Conservation (phyloP, 306 rosid genomes). For the Pterocarpus santalinus region DNA sequence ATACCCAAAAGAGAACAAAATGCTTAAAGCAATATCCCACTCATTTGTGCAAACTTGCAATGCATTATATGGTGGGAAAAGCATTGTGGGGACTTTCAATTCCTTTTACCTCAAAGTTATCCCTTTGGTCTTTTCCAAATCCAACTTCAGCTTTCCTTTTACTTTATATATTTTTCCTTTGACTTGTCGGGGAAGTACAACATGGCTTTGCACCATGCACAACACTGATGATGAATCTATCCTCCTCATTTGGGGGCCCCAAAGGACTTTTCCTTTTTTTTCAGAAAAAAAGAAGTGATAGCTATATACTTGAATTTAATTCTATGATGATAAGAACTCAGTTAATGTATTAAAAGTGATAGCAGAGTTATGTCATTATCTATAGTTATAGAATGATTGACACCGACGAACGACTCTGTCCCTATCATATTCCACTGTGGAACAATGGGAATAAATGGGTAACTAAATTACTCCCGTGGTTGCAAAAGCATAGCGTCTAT, state of each 20-base stretch:
- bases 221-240: conserved; percentile 13
- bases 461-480: neutral
- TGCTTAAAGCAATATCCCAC: conserved; percentile 2
- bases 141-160: conserved; percentile 24
- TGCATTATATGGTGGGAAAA: conserved; percentile 53
- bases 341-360: conserved; percentile 10
- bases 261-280: conserved; percentile 16
- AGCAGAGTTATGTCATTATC: conserved; percentile 38
- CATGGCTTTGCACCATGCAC: conserved; percentile 36
- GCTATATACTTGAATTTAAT: conserved; percentile 5
- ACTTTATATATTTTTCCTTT: neutral
- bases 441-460: conserved; percentile 30
- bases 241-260: conserved; percentile 39
- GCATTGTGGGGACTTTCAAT: conserved; percentile 61
- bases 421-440: conserved; percentile 34
- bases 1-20: conserved; percentile 29
- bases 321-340: neutral
- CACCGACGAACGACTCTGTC: conserved; percentile 41
- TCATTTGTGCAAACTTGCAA: neutral
- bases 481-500: conserved; percentile 24
- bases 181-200: conserved; percentile 49
- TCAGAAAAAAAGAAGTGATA: neutral
- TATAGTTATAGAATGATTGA: conserved; percentile 31
- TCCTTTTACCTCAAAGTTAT: conserved; percentile 50
- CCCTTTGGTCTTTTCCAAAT: conserved; percentile 38